These are phyloP conservation scores for Xylariaceae sp. DNA, from an alignment of 2,329 filamentous ascomycete genomes.

Conservation along the genomic window DNA sequence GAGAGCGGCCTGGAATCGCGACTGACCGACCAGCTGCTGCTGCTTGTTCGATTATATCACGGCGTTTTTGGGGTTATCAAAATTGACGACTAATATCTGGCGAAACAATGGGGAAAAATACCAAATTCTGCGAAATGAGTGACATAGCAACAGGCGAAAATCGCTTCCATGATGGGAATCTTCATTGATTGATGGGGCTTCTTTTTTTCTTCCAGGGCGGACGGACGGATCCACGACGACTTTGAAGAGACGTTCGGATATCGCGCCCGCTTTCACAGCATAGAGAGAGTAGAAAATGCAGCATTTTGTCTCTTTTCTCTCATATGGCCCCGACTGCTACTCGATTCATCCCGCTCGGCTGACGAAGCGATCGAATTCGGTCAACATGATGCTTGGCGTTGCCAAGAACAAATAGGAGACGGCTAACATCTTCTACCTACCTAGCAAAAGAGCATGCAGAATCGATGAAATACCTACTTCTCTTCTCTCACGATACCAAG, in stretches of 20 bases:
- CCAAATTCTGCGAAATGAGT: constrained; percentile 19
- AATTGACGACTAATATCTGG: constrained; percentile 18
- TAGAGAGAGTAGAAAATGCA: constrained; percentile 11
- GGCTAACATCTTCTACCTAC: background rate
- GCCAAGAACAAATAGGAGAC: background rate
- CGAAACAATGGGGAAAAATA: constrained; percentile 12
- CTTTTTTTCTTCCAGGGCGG: background rate
- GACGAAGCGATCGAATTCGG: background rate
- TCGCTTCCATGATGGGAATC: background rate
- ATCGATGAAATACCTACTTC: background rate
- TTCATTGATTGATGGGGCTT: background rate
- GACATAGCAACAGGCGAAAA: constrained; percentile 4
- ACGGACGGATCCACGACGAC: background rate
- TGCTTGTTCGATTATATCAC: constrained; percentile 17
- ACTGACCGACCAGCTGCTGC: background rate
- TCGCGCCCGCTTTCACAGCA: background rate
- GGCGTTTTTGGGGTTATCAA: constrained; percentile 28
- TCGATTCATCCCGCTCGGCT: background rate
- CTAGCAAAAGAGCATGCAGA: background rate
- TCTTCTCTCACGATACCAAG: background rate
- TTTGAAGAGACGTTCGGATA: background rate
- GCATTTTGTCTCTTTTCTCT: constrained; percentile 2
- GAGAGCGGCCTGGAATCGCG: background rate
- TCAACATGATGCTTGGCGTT: background rate
- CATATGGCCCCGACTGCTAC: background rate